Base-by-base conservation (phyloP, 805 yeast species). In the baker's yeast (Saccharomyces cerevisiae) region DNA sequence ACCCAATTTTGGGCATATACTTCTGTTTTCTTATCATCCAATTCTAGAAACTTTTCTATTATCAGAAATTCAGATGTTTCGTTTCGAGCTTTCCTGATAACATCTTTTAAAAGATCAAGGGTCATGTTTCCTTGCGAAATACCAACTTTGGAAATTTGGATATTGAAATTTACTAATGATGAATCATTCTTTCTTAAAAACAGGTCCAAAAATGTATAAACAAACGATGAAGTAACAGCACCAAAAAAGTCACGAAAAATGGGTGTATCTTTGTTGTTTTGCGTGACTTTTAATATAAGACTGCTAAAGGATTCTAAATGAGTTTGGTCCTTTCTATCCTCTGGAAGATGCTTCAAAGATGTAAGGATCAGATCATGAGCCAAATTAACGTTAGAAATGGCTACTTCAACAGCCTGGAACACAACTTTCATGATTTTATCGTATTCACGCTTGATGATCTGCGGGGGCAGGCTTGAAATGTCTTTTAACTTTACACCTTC, bases 1-100 rank as follows among this genome's bases (percentile, higher is more conserved):
- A 65, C 54, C 61, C 62, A 55, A 49, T 66, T 65, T 2, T 57
- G 56, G 13, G 61, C 54, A 31, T 64, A 65, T 11, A 41, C 30
- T 31, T 32, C 53, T 13, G 57, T 54, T 6, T 30, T 6, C 6
- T 30, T 17, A 48, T 64, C 62, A 1, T 53, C 49, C 14, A 53
- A 28, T n/a, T 53, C 30, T 46, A 60, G 28, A 47, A 64, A 59
- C n/a, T 46, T 50, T 22, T 57, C 57, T 24, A 54, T 54, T 8
- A 59, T 48, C 27, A 50, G 26, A 21, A 60, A 46, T 41, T 62
- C 65, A 3, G 65, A 56, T 4, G 57, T 17, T 21, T 27, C 47
- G 5, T 51, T 51, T 28, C 53, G 49, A 11, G 57, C 36, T 26
- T 47, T 52, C 29, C 48, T 55, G 21, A 58, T 29, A 1, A 61